phyloP scores from a whole-genome alignment of 768 basidiomycete species.

The Dacryopinax spathularia region DNA sequence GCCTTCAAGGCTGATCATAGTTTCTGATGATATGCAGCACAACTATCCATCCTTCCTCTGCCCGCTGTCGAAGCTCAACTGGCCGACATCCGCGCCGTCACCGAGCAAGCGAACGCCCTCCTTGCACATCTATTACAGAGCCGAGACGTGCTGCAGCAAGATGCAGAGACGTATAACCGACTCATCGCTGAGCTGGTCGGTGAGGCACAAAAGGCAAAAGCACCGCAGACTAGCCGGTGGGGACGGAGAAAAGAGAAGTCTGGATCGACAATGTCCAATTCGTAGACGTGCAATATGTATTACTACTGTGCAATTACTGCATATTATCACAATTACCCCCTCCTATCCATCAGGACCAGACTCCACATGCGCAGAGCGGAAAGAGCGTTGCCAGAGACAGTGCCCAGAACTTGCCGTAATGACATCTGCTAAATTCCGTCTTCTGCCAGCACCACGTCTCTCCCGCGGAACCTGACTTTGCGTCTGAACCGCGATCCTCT shows the following conservation, averaged over 20 bases:
- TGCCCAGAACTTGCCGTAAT: neutral
- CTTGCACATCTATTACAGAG: conserved; percentile 72
- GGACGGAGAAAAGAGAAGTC: neutral
- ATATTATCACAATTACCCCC: neutral
- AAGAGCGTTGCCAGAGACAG: neutral
- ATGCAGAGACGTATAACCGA: conserved; percentile 78
- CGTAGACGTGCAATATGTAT: neutral
- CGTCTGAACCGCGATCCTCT: neutral
- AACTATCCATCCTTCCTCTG: conserved; percentile 56
- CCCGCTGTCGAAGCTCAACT: conserved; percentile 51
- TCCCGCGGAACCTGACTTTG: neutral
- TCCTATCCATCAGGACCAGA: neutral
- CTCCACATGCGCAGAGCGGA: no score
- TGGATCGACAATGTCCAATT: neutral
- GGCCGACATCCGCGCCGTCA: conserved; percentile 53
- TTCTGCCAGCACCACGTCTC: no score
- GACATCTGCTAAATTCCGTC: no score
- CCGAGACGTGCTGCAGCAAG: conserved; percentile 69
- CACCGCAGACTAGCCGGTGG: conserved; percentile 9
- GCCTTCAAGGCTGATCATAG: conserved; percentile 4
- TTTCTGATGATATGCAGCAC: conserved; percentile 34
- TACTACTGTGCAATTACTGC: neutral
- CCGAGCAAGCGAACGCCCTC: conserved; percentile 56
- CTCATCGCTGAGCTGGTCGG: conserved; percentile 85
- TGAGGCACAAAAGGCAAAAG: conserved; percentile 43